Evolutionary conservation across 2,329 filamentous ascomycete genomes (phyloP).

Genomic region (Pestalotiopsis sp.): DNA sequence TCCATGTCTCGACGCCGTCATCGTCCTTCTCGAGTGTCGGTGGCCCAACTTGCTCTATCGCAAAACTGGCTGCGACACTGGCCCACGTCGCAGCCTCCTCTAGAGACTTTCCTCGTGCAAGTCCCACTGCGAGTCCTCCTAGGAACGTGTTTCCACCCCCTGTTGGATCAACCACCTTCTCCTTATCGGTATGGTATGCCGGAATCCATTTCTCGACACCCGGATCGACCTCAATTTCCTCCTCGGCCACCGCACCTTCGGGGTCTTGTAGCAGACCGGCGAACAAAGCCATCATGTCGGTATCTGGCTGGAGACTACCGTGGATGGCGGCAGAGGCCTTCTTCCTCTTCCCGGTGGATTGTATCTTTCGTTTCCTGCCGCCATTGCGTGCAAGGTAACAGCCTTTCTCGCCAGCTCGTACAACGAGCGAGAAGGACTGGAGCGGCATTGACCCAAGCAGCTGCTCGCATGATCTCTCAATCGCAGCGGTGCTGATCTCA

Average conservation of each 20-base stretch:
- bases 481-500: conserved; percentile 50
- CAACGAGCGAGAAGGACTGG: conserved; percentile 66
- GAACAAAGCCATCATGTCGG: conserved; percentile 65
- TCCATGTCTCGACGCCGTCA: conserved; percentile 61
- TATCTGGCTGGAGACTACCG: conserved; percentile 60
- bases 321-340: conserved; percentile 45
- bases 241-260: conserved; percentile 54
- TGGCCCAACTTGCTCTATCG: conserved; percentile 91
- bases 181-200: conserved; percentile 63
- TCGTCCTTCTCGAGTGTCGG: conserved; percentile 55
- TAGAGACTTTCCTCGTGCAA: conserved; percentile 61
- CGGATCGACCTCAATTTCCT: conserved; percentile 64
- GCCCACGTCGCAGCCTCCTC: conserved; percentile 78
- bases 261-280: conserved; percentile 58
- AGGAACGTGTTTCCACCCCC: conserved; percentile 93
- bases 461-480: conserved; percentile 65
- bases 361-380: conserved; percentile 46
- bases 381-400: conserved; percentile 67
- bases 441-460: conserved; percentile 66
- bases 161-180: conserved; percentile 83
- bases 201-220: conserved; percentile 76
- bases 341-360: conserved; percentile 34
- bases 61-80: conserved; percentile 83
- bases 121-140: conserved; percentile 57
- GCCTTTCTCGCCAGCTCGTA: conserved; percentile 72